Percentiles rank a stretch among this genome's conserved stretches.
Conservation (phyloP, 1,139 yeast species). For the Debaryomyces robertsiae region DNA sequence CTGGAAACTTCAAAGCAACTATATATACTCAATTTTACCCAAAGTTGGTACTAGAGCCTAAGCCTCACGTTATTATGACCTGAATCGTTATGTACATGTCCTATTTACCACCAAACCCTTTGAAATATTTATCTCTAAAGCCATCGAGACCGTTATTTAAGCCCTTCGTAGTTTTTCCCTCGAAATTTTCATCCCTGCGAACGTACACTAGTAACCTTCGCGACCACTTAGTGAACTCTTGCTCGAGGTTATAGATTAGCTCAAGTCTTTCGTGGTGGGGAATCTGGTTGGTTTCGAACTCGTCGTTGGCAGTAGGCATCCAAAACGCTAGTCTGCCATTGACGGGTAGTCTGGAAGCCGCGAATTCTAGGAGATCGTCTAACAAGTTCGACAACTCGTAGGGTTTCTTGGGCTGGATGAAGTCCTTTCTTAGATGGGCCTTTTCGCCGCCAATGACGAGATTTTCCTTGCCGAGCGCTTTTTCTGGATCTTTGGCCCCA, state of each 20-base stretch:
- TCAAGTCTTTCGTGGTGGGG: constrained; percentile 80
- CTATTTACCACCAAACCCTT: constrained; percentile 53
- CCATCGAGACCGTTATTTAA: constrained; percentile 48
- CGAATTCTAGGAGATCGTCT: constrained; percentile 73
- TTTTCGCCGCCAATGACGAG: constrained; percentile 73
- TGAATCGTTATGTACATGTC: constrained; percentile 1
- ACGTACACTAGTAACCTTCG: constrained; percentile 81
- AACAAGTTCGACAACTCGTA: constrained; percentile 76
- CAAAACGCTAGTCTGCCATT: constrained; percentile 88
- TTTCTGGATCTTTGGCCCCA: constrained; percentile 71
- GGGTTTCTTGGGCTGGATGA: constrained; percentile 91
- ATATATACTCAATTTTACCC: not conserved
- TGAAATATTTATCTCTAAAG: constrained; percentile 81
- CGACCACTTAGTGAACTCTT: constrained; percentile 91
- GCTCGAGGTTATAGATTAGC: constrained; percentile 74
- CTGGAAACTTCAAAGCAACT: not conserved
- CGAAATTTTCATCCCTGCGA: constrained; percentile 58
- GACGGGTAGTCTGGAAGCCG: constrained; percentile 69
- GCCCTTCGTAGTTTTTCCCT: constrained; percentile 60
- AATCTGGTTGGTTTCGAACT: constrained; percentile 67
- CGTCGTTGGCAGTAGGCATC: constrained; percentile 98
- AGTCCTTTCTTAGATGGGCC: constrained; percentile 78
- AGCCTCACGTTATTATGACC: no score
- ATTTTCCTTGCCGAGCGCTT: constrained; percentile 65
- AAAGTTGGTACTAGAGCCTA: no score